Conservation (phyloP, 768 basidiomycete genomes). For the Hypholoma fasciculare region DNA sequence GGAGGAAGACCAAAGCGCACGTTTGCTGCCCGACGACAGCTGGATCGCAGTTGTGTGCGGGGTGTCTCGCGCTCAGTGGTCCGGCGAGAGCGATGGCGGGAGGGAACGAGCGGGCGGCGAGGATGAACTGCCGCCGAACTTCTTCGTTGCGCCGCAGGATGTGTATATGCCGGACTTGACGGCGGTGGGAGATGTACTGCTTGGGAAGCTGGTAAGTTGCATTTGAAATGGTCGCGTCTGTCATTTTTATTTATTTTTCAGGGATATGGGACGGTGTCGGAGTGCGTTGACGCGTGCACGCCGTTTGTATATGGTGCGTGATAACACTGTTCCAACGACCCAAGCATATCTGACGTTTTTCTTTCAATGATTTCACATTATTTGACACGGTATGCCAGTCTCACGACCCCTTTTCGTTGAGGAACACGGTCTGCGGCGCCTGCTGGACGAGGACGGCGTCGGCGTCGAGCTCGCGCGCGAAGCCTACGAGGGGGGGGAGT, state of each 20-base stretch:
- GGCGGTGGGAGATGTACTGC: conserved; percentile 68
- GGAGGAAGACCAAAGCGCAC: conserved; percentile 25
- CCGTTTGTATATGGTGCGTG: conserved; percentile 74
- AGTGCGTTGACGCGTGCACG: conserved; percentile 74
- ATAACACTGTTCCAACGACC: neutral
- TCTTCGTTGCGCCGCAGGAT: conserved; percentile 75
- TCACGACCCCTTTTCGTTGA: conserved; percentile 81
- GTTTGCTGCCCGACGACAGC: conserved; percentile 60
- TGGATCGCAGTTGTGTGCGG: conserved; percentile 87
- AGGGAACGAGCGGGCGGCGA: conserved; percentile 22
- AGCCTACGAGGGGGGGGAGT: conserved; percentile 71
- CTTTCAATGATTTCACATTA: too few relatives aligned
- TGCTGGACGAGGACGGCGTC: conserved; percentile 63
- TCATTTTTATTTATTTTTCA: conserved; percentile 21
- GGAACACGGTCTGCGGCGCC: conserved; percentile 70
- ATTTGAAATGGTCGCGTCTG: neutral
- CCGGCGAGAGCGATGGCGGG: conserved; percentile 20
- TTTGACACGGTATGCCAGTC: conserved; percentile 36
- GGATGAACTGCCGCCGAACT: conserved; percentile 57
- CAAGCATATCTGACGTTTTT: neutral
- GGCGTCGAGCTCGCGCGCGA: conserved; percentile 68
- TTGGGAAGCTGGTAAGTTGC: conserved; percentile 70
- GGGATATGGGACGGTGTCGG: conserved; percentile 84
- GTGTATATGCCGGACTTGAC: conserved; percentile 85
- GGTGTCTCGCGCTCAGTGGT: conserved; percentile 59